Evolutionary conservation across 352 stramenopile species (phyloP), one percentile per base, ranked within the genome.

Genomic region (Pythium vanterpoolii): DNA sequence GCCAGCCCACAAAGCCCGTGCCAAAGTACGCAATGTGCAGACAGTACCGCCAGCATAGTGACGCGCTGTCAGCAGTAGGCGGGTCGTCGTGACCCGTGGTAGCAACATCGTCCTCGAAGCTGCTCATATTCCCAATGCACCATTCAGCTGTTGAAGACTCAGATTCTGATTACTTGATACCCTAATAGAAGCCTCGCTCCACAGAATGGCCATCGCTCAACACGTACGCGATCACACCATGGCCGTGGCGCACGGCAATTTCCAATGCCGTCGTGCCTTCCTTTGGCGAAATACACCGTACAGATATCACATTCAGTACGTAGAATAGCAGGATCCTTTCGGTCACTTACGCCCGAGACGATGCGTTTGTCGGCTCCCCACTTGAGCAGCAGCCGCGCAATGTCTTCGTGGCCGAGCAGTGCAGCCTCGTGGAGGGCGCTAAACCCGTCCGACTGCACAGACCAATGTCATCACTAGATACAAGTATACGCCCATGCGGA

Each of bases 21-120:
- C 86, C 86, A 27, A 80, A 76, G 68, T 95, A 95, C 31, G 82
- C 81, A 45, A 93, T 80, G 60, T 91, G 82, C 45, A 91, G 63
- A 30, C 72, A 83, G 50, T 86, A 91, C 31, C 76, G 77, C 69
- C 34, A 62, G 46, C 38, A 44, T 5, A 45, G 52, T 11, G 36
- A 33, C 5, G 7, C 43, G 18, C 13, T 23, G 33, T 40, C 34
- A 21, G 24, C 34, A 5, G 16, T 23, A 26, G 27, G 19, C 16
- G 47, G 8, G 4, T 11, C 11, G 42, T 48, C 38, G 16, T 23
- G 0, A 49, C 34, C 8, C 1, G 30, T 21, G 18, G 9, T 1
- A 5, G 4, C 26, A 4, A 48, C 36, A 13, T 53, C 50, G 30
- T 56, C 39, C 19, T 60, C 47, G 39, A 50, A 64, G 43, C 48